These are phyloP conservation scores for Mycena amicta DNA, from an alignment of 768 basidiomycete species.

Conservation along the genomic window DNA sequence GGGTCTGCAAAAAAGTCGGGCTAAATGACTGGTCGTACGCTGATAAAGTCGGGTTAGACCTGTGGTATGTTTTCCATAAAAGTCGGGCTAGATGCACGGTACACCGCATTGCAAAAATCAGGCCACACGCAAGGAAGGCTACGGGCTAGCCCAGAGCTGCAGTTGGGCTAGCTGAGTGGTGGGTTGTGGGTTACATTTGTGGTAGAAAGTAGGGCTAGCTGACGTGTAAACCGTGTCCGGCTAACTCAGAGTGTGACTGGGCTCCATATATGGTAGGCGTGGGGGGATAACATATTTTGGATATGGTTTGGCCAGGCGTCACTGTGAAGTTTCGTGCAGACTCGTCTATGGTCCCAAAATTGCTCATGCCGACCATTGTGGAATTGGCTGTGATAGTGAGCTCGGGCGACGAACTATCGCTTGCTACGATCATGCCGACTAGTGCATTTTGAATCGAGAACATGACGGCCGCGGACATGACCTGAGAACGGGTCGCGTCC, in stretches of 20 bases:
- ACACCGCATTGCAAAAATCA: not conserved
- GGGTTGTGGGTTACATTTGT: not conserved
- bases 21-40: not conserved
- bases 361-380: slow-evolving; percentile 9
- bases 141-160: not conserved
- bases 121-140: not conserved
- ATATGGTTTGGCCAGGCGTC: not conserved
- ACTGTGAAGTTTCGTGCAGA: not conserved
- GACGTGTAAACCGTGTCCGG: not conserved
- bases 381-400: not conserved
- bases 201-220: not conserved
- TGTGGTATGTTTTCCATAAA: not conserved
- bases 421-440: not conserved
- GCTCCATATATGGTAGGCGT: not conserved
- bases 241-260: not conserved
- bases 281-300: not conserved
- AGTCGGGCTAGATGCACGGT: not conserved
- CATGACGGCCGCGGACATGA: slow-evolving; percentile 5
- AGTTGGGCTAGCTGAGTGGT: not conserved
- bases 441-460: not conserved
- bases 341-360: not conserved
- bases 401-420: not conserved
- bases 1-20: not conserved
- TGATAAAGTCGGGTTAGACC: not conserved
- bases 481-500: not conserved